Evolutionary conservation across 1,139 yeast species (phyloP).

Genomic region (Debaryomyces sp.): DNA sequence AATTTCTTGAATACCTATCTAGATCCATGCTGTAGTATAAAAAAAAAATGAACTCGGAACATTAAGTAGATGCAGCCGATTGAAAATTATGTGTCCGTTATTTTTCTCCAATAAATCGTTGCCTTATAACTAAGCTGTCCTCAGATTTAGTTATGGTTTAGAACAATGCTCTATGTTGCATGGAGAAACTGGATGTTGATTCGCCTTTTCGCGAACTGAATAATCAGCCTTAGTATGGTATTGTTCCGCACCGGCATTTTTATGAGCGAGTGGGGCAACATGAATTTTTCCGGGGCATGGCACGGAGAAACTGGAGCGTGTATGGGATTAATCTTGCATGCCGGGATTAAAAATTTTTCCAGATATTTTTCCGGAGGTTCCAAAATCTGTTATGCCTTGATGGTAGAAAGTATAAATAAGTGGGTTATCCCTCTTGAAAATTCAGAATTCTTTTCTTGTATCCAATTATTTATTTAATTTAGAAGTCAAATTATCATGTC

Average conservation of each 20-base stretch:
- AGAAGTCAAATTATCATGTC: conserved; percentile 20
- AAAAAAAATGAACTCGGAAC: neutral
- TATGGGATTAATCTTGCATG: conserved; percentile 5
- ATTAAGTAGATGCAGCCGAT: neutral
- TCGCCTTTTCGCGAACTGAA: neutral
- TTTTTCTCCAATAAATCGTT: neutral
- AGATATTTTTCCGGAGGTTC: conserved; percentile 3
- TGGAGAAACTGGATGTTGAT: neutral
- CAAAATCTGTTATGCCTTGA: neutral
- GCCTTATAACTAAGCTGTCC: neutral
- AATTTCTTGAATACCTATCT: neutral
- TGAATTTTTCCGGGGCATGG: conserved; percentile 9
- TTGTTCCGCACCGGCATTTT: neutral
- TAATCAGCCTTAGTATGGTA: neutral
- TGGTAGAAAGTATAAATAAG: conserved; percentile 4
- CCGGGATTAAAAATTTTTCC: conserved; percentile 3
- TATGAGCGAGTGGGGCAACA: conserved; percentile 2
- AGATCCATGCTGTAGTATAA: neutral
- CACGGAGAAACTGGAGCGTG: conserved; percentile 11
- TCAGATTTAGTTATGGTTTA: neutral
- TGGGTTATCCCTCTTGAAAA: neutral
- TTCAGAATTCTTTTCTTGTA: neutral
- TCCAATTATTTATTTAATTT: neutral
- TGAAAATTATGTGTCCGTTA: neutral
- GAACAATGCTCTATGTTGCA: neutral